Evolutionary conservation across 176 grass and related monocot species (phyloP).

Genomic region (Chloris gayana): DNA sequence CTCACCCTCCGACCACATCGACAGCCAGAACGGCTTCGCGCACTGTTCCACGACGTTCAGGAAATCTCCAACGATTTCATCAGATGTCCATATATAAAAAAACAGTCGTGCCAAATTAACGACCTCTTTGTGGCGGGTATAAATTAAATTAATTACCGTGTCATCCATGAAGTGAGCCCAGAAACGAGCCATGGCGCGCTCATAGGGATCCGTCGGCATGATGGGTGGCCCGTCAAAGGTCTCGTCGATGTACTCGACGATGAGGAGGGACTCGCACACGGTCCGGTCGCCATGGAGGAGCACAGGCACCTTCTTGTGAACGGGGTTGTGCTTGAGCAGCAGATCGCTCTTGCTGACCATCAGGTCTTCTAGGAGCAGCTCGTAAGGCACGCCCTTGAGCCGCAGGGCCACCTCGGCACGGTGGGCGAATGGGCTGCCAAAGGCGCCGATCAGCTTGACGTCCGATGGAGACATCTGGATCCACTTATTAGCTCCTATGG

Average conservation of each 20-base stretch:
- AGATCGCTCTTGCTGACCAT: constrained; percentile 49
- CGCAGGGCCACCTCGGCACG: constrained; percentile 43
- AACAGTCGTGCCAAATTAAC: too few relatives aligned
- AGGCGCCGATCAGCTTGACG: constrained; percentile 49
- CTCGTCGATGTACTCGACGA: constrained; percentile 59
- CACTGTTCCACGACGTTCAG: not conserved
- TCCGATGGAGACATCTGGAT: not conserved
- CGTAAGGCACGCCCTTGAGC: constrained; percentile 56
- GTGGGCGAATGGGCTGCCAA: constrained; percentile 49
- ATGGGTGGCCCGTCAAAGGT: constrained; percentile 18
- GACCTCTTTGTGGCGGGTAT: too few relatives aligned
- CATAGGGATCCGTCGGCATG: constrained; percentile 26
- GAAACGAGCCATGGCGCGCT: constrained; percentile 30
- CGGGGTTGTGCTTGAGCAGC: constrained; percentile 46
- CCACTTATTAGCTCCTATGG: too few relatives aligned
- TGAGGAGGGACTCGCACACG: constrained; percentile 41
- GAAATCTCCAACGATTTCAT: too few relatives aligned
- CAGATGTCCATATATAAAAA: too few relatives aligned
- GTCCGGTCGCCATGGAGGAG: constrained; percentile 40
- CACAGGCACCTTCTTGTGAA: constrained; percentile 53
- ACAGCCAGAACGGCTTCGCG: constrained; percentile 29
- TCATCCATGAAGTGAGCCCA: constrained; percentile 50
- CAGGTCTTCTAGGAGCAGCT: constrained; percentile 41
- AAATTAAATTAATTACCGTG: not conserved
- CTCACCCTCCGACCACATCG: constrained; percentile 46